Evolutionary conservation across 78 protist genomes (phyloP).

Genomic region (Goniomonas avonlea): DNA sequence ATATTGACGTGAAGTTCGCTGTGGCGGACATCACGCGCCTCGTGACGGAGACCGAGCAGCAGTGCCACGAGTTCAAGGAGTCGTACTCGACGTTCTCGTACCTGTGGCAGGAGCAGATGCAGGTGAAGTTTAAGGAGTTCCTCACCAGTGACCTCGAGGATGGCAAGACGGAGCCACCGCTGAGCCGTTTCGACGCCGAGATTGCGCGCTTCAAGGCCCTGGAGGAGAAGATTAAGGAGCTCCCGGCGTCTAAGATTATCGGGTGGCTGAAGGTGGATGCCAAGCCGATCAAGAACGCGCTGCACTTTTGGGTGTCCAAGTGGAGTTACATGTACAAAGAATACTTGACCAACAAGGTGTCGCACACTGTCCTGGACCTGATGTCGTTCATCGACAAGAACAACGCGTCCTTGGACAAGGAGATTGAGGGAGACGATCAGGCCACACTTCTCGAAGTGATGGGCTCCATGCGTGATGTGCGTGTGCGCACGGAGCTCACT

Average conservation of each 20-base stretch:
- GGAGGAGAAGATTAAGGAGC: not conserved
- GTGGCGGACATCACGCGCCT: not conserved
- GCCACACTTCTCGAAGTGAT: slow-evolving; percentile 36
- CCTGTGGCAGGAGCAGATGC: slow-evolving; percentile 36
- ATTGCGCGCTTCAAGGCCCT: slow-evolving; percentile 18
- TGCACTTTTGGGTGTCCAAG: slow-evolving; percentile 16
- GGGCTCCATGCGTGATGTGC: slow-evolving; percentile 31
- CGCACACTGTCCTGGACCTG: not conserved
- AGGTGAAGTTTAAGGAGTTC: slow-evolving; percentile 25
- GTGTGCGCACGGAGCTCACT: slow-evolving; percentile 21
- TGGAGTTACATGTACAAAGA: slow-evolving; percentile 37
- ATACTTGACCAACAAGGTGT: slow-evolving; percentile 16
- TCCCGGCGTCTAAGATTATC: not conserved
- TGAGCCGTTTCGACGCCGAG: slow-evolving; percentile 35
- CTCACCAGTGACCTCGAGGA: slow-evolving; percentile 1
- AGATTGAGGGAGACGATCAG: slow-evolving; percentile 30
- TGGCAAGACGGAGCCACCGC: not conserved
- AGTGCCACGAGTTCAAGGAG: slow-evolving; percentile 2
- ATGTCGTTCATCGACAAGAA: not conserved
- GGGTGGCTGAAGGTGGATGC: slow-evolving; percentile 55
- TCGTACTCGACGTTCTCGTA: not conserved
- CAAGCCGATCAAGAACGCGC: slow-evolving; percentile 32
- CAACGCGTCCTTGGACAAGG: not conserved
- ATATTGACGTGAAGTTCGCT: not conserved
- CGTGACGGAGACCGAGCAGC: not conserved